Percentiles rank a stretch among this genome's conserved stretches.
These are phyloP conservation scores for Aspergillus incahuasiensis DNA, from an alignment of 495 filamentous ascomycete species.

Conservation along the genomic window DNA sequence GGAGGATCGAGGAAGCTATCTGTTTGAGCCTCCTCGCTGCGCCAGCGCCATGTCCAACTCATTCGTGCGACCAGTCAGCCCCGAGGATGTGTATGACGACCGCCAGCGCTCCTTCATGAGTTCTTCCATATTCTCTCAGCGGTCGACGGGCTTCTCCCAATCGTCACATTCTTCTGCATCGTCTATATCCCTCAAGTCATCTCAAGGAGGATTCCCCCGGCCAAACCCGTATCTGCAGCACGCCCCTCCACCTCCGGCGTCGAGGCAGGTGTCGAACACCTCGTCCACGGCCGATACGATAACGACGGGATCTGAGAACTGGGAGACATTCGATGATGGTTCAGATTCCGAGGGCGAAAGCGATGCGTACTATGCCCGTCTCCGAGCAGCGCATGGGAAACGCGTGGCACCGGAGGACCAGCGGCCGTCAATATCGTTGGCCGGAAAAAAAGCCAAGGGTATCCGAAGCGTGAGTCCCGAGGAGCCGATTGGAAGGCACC, in stretches of 20 bases:
- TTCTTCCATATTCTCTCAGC: slow-evolving; percentile 42
- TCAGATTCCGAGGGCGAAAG: slow-evolving; percentile 70
- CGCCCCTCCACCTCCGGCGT: slow-evolving; percentile 46
- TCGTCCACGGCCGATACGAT: slow-evolving; percentile 54
- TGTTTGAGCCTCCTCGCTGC: slow-evolving; percentile 57
- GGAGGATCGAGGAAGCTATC: slow-evolving; percentile 54
- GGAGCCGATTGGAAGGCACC: slow-evolving; percentile 30
- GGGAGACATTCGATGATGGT: slow-evolving; percentile 85
- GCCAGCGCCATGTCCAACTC: slow-evolving; percentile 61
- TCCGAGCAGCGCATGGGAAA: slow-evolving; percentile 62
- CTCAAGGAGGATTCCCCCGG: slow-evolving; percentile 33
- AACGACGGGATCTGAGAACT: slow-evolving; percentile 83
- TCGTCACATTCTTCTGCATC: slow-evolving; percentile 38
- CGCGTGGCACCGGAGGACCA: slow-evolving; percentile 60
- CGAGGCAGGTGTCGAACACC: slow-evolving; percentile 67
- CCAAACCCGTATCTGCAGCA: slow-evolving; percentile 40
- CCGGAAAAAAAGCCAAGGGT: slow-evolving; percentile 51
- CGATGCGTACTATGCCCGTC: slow-evolving; percentile 72
- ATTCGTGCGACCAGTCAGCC: slow-evolving; percentile 69
- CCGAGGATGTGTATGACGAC: slow-evolving; percentile 86
- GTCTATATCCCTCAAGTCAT: slow-evolving; percentile 36
- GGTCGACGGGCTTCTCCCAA: slow-evolving; percentile 38
- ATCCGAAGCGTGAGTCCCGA: slow-evolving; percentile 46
- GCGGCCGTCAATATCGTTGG: slow-evolving; percentile 42
- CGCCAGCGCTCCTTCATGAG: slow-evolving; percentile 49